A percentile compares a stretch with the other conserved stretches of the same genome.
Evolutionary conservation across 73 alveolate species (phyloP).

Genomic region (Paramecium octaurelia): DNA sequence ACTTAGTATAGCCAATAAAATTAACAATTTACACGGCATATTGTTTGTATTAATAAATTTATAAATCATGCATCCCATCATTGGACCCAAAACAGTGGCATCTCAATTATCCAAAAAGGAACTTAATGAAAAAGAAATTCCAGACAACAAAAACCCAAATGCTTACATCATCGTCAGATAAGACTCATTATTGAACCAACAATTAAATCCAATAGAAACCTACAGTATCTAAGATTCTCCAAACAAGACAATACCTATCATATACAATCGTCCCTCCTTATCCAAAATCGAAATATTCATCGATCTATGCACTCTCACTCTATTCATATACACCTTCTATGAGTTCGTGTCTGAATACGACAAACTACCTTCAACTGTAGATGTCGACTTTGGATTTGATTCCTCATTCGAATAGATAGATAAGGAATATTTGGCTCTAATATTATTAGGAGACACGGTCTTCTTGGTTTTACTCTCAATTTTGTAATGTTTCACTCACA

Average conservation of each 20-base stretch:
- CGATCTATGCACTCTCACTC: neutral
- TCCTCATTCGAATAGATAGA: neutral
- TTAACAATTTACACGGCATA: neutral
- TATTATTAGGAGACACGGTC: neutral
- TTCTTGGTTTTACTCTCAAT: neutral
- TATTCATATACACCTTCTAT: neutral
- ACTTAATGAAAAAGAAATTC: neutral
- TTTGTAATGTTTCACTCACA: slow-evolving; percentile 10
- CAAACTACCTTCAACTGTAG: neutral
- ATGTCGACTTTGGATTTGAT: slow-evolving; percentile 5
- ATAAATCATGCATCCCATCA: neutral
- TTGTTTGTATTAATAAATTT: neutral
- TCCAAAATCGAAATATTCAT: neutral
- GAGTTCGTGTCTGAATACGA: neutral
- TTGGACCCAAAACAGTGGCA: neutral
- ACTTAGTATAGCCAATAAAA: neutral
- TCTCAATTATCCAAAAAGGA: neutral
- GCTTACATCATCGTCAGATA: neutral
- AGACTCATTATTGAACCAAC: neutral
- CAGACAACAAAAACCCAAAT: neutral
- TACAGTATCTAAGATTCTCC: slow-evolving; percentile 10
- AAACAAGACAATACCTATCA: neutral
- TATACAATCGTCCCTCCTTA: neutral
- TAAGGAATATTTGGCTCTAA: neutral
- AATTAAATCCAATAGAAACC: neutral